Base-by-base conservation (phyloP, 495 filamentous ascomycete genomes). In the Penicillium taxi region DNA sequence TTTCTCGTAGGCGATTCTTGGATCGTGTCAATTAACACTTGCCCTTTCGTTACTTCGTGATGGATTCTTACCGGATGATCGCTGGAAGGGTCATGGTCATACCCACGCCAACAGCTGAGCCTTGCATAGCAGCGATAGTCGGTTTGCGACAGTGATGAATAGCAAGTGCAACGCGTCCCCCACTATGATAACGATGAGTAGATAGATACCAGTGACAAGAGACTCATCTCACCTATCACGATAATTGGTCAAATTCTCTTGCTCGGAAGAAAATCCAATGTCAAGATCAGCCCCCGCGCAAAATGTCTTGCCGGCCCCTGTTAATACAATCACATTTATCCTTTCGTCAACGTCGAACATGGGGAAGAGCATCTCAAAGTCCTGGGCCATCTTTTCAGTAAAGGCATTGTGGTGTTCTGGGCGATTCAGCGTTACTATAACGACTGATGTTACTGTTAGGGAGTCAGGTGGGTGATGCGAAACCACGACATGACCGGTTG, bases 211-310 rank as follows among this genome's bases (percentile, higher is more conserved):
- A 37, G 11, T 12, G 21, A 11, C 18, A 6, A 38, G 7, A 26
- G 12, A n/a, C 13, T 16, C 3, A 21, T 35, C 51, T 13, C 43
- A 71, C 70, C 67, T 65, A 52, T 72, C 69, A 21, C 70, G 53
- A 42, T 74, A 64, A 32, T 69, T 62, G 7, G 45, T 26, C 27
- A 52, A 42, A 51, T 58, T 49, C 41, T 70, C 59, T 18, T 20
- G 3, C 24, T 32, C 1, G 34, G 26, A 6, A 43, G 48, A 31
- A 44, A 76, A 69, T 4, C 67, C 73, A 22, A 59, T 58, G n/a
- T 76, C 68, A n/a, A 81, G 53, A 55, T 82, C 79, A 17, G 75
- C 75, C n/a, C 79, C 77, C 6, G 76, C 76, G 47, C 77, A 81
- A 57, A 80, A 83, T 19, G 73, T 74, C 37, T 61, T 62, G 14